Evolutionary conservation across 306 rosid species (phyloP).

Genomic region (Mimosa bimucronata): DNA sequence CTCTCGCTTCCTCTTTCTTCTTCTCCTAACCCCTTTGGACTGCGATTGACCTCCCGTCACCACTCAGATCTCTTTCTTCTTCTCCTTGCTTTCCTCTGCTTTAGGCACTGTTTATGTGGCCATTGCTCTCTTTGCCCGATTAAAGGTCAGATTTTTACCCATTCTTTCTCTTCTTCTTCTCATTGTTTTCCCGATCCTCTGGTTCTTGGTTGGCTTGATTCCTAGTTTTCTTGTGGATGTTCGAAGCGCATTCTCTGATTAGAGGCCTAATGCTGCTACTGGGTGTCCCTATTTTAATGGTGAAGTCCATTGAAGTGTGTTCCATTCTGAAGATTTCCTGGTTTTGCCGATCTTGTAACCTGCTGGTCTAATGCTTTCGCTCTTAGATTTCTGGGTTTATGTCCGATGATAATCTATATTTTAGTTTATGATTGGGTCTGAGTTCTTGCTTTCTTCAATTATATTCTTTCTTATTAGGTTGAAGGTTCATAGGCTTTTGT

Average conservation of each 20-base stretch:
- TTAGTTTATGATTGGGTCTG: slow-evolving; percentile 24
- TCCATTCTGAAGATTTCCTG: not conserved
- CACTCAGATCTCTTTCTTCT: slow-evolving; percentile 52
- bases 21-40: slow-evolving; percentile 13
- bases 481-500: not conserved
- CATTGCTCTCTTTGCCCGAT: slow-evolving; percentile 11
- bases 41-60: slow-evolving; percentile 25
- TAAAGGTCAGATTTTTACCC: slow-evolving; percentile 35
- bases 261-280: slow-evolving; percentile 21
- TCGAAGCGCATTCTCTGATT: slow-evolving; percentile 15
- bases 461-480: not conserved
- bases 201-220: not conserved
- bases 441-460: not conserved
- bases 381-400: slow-evolving; percentile 26
- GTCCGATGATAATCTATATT: not conserved
- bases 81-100: not conserved
- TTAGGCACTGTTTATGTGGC: slow-evolving; percentile 10
- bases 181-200: not conserved
- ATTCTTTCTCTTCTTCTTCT: not conserved
- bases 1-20: not conserved
- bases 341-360: slow-evolving; percentile 36
- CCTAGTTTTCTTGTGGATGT: not conserved
- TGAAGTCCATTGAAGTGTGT: slow-evolving; percentile 13
- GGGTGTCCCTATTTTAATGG: slow-evolving; percentile 1
- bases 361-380: slow-evolving; percentile 20